Evolutionary conservation across 192 early-diverging fungal genomes (phyloP), one percentile per base, ranked within the genome.

Genomic region (Diversispora eburnea): DNA sequence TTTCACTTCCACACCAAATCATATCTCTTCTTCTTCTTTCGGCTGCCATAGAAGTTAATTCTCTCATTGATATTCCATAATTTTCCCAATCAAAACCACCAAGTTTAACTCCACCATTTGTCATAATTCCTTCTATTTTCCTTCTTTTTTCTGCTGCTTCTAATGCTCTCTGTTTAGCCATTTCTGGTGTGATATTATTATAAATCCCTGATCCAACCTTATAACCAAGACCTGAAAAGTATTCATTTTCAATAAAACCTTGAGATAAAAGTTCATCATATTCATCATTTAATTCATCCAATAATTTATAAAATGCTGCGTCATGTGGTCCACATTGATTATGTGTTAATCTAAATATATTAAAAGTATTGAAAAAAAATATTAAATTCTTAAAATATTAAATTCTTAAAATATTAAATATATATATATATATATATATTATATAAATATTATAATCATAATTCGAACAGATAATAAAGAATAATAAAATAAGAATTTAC

Each of bases 1-100:
- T 17, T 33, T 77, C 68, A 73, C 74, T 81, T n/a, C 89, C 90
- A 73, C 92, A 93, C 91, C 91, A 92, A 1, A 88, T 43, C 4
- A 78, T 70, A 79, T 93, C 92, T 68, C 72, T 77, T 56, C 71
- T 74, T 22, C 92, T 72, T 56, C 84, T 72, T 76, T 93, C 92
- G 5, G 91, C 90, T n/a, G 91, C 90, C 74, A 79, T 63, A 0
- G 85, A 88, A 12, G 91, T 89, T 79, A 92, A 65, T 71, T 90
- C 80, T 12, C 72, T 76, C n/a, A 88, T 85, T 49, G 82, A 9
- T 33, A 51, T n/a, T 72, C 77, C 69, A 75, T 64, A 66, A 62
- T 52, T 48, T 17, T 67, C 60, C 52, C 63, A 45, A 20, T 10
- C 17, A 19, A 42, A 63, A 17, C 75, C 67, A 48, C 85, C 87